These are phyloP conservation scores for Tetratostichococcus sp. DNA, from an alignment of 139 green algal genomes.

Conservation along the genomic window DNA sequence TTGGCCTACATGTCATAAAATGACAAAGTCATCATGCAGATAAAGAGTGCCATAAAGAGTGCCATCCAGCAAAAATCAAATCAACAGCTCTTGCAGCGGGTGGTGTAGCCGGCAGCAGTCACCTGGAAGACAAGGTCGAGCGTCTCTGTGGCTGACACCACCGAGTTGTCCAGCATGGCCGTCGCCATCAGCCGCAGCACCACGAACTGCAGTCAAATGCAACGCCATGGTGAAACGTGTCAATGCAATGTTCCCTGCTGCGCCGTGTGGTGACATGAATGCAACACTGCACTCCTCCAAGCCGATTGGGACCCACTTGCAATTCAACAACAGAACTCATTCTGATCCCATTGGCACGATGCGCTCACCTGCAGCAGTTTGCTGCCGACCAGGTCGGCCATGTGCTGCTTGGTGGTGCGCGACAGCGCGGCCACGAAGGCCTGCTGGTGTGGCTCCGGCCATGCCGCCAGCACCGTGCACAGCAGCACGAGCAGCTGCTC, in stretches of 20 bases:
- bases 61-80: too few species aligned
- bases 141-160: not conserved
- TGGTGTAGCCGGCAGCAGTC: too few species aligned
- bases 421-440: not conserved
- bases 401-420: not conserved
- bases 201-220: not conserved
- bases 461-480: not conserved
- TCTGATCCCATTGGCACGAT: too few species aligned
- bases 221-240: too few species aligned
- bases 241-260: too few species aligned
- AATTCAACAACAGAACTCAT: too few species aligned
- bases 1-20: not conserved
- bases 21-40: too few species aligned
- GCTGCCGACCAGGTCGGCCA: not conserved
- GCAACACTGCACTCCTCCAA: too few species aligned
- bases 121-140: not conserved
- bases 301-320: too few species aligned
- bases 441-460: not conserved
- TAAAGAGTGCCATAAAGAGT: too few species aligned
- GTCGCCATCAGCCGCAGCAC: not conserved
- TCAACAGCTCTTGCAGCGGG: too few species aligned
- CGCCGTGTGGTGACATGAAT: too few species aligned
- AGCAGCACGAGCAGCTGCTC: not conserved
- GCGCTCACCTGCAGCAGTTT: not conserved
- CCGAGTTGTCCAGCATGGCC: not conserved